phyloP scores from a whole-genome alignment of 169 alveolate species.

The Plasmodium ovale region DNA sequence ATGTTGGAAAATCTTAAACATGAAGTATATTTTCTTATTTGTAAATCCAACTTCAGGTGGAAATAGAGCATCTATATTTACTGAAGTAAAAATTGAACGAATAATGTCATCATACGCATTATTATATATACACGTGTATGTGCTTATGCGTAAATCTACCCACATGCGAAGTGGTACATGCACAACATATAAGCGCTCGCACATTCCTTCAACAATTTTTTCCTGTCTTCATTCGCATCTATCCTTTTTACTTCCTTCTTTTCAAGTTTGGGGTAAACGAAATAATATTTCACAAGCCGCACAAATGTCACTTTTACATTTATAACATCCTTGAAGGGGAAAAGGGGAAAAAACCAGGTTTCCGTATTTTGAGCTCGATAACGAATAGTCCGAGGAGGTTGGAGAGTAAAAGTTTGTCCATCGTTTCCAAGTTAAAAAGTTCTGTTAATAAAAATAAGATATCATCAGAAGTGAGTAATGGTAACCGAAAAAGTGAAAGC shows the following conservation, averaged over 20 bases:
- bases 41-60: constrained; percentile 91
- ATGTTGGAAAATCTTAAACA: constrained; percentile 33
- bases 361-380: constrained; percentile 74
- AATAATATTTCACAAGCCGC: constrained; percentile 52
- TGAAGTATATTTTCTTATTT: constrained; percentile 80
- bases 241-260: constrained; percentile 54
- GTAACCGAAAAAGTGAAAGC: not conserved
- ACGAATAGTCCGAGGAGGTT: constrained; percentile 2
- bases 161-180: constrained; percentile 12
- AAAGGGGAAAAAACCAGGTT: constrained; percentile 88
- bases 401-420: constrained; percentile 1
- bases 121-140: not conserved
- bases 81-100: constrained; percentile 80
- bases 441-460: not conserved
- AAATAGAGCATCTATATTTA: constrained; percentile 85
- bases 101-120: too few relatives aligned
- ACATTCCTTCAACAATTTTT: constrained; percentile 63
- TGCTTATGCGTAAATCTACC: not conserved
- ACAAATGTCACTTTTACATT: constrained; percentile 58
- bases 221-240: constrained; percentile 53
- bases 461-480: not conserved
- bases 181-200: constrained; percentile 3
- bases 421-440: not conserved
- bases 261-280: constrained; percentile 64
- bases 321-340: constrained; percentile 87